Evolutionary conservation across 345 rosid species (phyloP).

Genomic region (Barbarea vulgaris): DNA sequence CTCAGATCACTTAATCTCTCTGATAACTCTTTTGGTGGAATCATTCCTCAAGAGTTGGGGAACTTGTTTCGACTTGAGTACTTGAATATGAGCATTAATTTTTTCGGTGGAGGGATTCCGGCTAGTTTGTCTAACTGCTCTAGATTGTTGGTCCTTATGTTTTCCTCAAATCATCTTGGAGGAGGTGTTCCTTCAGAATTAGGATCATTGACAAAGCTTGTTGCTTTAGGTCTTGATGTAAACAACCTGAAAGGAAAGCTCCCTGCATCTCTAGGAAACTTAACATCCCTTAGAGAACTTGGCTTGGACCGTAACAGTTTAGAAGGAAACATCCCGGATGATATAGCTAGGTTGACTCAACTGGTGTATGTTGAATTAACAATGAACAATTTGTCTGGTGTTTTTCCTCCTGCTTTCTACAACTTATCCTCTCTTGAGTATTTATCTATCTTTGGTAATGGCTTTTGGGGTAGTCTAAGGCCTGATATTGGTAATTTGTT

Average conservation of each 20-base stretch:
- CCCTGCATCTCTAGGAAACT: slow-evolving; percentile 29
- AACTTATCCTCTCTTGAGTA: neutral
- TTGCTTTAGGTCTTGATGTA: neutral
- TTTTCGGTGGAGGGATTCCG: slow-evolving; percentile 1
- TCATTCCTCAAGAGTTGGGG: slow-evolving; percentile 24
- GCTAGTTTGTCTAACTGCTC: neutral
- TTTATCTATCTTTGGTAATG: rapidly evolving
- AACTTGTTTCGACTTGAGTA: slow-evolving; percentile 9
- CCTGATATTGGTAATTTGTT: neutral
- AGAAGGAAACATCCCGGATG: neutral
- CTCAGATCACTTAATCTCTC: slow-evolving; percentile 10
- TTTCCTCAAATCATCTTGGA: neutral
- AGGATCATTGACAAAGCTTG: slow-evolving; percentile 16
- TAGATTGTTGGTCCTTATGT: neutral
- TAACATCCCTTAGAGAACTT: slow-evolving; percentile 6
- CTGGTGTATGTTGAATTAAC: neutral
- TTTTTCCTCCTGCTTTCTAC: neutral
- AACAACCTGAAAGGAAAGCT: slow-evolving; percentile 19
- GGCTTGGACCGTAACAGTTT: neutral
- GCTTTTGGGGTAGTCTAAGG: neutral
- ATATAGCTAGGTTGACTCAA: neutral
- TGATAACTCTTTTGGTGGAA: slow-evolving; percentile 13
- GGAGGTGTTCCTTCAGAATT: slow-evolving; percentile 11
- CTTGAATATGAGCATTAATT: neutral
- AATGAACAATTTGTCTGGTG: neutral